These are phyloP conservation scores for Thelonectria olida DNA, from an alignment of 2,329 filamentous ascomycete genomes.

Conservation along the genomic window DNA sequence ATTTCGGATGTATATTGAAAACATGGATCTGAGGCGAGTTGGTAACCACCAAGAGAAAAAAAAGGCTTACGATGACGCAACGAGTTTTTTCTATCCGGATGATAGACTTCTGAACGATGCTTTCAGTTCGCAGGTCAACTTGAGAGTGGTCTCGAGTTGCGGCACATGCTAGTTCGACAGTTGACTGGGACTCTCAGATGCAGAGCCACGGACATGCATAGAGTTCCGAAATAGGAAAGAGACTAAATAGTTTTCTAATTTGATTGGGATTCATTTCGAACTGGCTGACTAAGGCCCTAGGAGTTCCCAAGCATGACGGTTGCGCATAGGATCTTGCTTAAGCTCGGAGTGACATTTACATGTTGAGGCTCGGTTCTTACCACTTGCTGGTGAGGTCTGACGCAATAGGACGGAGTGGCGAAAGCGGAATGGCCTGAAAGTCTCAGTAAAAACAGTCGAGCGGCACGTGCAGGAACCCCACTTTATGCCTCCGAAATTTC, in stretches of 20 bases:
- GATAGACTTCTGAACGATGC: constrained; percentile 31
- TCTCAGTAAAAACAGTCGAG: constrained; percentile 25
- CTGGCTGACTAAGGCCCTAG: no score
- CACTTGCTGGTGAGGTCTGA: background rate
- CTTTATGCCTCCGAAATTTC: constrained; percentile 39
- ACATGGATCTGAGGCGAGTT: constrained; percentile 15
- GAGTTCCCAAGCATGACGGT: no score
- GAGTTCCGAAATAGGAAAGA: constrained; percentile 23
- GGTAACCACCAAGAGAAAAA: constrained; percentile 9
- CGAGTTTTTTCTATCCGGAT: constrained; percentile 21
- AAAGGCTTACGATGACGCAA: constrained; percentile 12
- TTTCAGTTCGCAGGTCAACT: constrained; percentile 28
- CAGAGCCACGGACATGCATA: constrained; percentile 39
- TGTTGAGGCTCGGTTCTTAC: no score
- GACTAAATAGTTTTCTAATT: constrained; percentile 26
- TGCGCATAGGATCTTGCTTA: no score
- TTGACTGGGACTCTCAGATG: constrained; percentile 27
- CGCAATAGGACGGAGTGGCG: constrained; percentile 11
- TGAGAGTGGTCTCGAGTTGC: constrained; percentile 30
- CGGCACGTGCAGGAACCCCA: constrained; percentile 45
- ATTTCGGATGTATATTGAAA: constrained; percentile 27
- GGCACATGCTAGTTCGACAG: constrained; percentile 22
- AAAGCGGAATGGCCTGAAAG: background rate
- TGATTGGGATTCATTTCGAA: constrained; percentile 3
- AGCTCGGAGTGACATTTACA: no score